Evolutionary conservation across 1,139 yeast genomes (phyloP).

Genomic region (Hansenula anomala): DNA sequence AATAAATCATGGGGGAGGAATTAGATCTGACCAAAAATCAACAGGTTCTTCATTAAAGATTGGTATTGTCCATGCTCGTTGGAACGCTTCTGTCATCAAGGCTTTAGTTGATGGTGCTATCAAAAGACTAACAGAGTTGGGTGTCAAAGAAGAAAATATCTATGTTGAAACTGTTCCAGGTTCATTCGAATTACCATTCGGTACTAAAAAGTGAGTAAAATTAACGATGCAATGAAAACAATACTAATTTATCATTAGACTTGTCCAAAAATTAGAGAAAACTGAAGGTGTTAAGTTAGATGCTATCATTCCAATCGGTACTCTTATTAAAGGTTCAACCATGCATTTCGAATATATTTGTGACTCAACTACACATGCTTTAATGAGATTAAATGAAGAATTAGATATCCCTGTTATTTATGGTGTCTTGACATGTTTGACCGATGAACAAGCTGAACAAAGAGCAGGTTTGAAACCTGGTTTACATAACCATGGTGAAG

Average conservation of each 20-base stretch:
- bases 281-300: slow-evolving; percentile 53
- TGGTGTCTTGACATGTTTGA: slow-evolving; percentile 88
- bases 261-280: slow-evolving; percentile 29
- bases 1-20: neutral
- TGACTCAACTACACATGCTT: slow-evolving; percentile 80
- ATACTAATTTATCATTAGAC: neutral
- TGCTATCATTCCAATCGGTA: slow-evolving; percentile 91
- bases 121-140: slow-evolving; percentile 50
- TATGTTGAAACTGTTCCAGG: slow-evolving; percentile 88
- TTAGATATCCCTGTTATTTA: slow-evolving; percentile 78
- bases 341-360: slow-evolving; percentile 98
- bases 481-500: slow-evolving; percentile 94
- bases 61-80: slow-evolving; percentile 92
- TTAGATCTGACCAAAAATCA: neutral
- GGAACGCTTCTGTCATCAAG: slow-evolving; percentile 78
- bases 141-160: slow-evolving; percentile 75
- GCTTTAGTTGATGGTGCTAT: slow-evolving; percentile 79
- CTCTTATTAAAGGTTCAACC: slow-evolving; percentile 90
- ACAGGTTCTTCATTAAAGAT: slow-evolving; percentile 53
- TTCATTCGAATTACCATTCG: slow-evolving; percentile 87
- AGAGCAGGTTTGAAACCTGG: slow-evolving; percentile 87
- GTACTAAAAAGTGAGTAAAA: slow-evolving; percentile 39
- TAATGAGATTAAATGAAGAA: slow-evolving; percentile 77
- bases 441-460: slow-evolving; percentile 89
- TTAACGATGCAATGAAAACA: slow-evolving; percentile 1